Percentiles rank a stretch among this genome's conserved stretches.
Evolutionary conservation across 352 stramenopile species (phyloP).

Genomic region (Globisporangium cylindrosporum): DNA sequence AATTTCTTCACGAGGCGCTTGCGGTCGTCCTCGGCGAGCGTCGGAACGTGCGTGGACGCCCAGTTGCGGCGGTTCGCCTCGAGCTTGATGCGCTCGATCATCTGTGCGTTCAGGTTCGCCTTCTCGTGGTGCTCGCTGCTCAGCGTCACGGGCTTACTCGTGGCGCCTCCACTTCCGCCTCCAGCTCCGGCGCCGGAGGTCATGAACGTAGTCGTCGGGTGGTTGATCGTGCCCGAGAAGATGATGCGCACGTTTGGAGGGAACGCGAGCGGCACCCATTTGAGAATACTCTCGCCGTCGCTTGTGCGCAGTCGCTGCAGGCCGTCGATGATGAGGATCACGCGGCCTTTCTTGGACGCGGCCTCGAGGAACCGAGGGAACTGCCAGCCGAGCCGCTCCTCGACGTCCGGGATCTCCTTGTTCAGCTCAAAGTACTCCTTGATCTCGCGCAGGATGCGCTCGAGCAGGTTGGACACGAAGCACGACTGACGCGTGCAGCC

Average conservation of each 20-base stretch:
- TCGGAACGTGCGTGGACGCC: constrained; percentile 58
- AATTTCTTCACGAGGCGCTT: constrained; percentile 63
- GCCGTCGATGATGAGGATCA: constrained; percentile 90
- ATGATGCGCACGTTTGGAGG: constrained; percentile 88
- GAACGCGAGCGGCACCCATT: constrained; percentile 88
- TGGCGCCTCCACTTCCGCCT: neutral
- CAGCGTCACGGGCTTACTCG: constrained; percentile 1
- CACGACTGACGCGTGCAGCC: constrained; percentile 86
- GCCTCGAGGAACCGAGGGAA: constrained; percentile 89
- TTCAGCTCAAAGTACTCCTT: constrained; percentile 91
- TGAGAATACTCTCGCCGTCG: constrained; percentile 87
- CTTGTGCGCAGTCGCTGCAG: constrained; percentile 82
- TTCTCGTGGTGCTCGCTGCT: constrained; percentile 62
- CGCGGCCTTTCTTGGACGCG: constrained; percentile 85
- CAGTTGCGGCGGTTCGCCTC: constrained; percentile 78
- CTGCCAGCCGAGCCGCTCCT: constrained; percentile 89
- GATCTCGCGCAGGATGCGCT: constrained; percentile 85
- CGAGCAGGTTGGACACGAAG: constrained; percentile 81
- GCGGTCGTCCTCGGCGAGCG: constrained; percentile 61
- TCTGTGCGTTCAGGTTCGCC: constrained; percentile 54
- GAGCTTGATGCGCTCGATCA: constrained; percentile 84
- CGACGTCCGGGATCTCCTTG: constrained; percentile 77
- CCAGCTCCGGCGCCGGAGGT: neutral
- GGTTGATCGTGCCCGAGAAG: constrained; percentile 64
- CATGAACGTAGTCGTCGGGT: constrained; percentile 42